Conservation (phyloP, 2,329 filamentous ascomycete species). For the Neonectria punicea region DNA sequence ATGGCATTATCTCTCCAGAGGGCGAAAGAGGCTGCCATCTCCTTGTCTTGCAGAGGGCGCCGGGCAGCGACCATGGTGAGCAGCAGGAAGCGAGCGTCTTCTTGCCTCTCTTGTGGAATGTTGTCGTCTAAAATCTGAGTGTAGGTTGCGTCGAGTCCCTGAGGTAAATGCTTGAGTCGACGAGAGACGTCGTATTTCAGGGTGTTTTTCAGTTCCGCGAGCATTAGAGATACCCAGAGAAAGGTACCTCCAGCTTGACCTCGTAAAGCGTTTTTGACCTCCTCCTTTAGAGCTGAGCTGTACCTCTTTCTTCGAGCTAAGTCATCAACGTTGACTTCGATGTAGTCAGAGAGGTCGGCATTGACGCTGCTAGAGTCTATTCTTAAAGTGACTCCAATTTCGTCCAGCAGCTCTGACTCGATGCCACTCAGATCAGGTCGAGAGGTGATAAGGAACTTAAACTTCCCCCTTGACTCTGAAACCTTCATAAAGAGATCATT, state of each 20-base stretch:
- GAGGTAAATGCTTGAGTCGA: not conserved
- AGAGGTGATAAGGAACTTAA: not conserved
- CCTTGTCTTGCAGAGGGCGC: not conserved
- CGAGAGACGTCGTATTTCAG: not conserved
- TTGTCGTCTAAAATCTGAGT: not conserved
- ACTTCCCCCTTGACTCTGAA: not conserved
- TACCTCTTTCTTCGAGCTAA: not conserved
- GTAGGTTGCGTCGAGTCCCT: not conserved
- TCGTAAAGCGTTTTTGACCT: not conserved
- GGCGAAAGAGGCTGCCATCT: not conserved
- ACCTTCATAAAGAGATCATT: not conserved
- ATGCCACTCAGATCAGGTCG: not conserved
- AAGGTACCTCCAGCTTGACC: not conserved
- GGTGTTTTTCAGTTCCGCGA: not conserved
- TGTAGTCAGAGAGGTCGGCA: not conserved
- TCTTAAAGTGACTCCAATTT: not conserved
- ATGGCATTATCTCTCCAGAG: not conserved
- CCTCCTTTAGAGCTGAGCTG: not conserved
- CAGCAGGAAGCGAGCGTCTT: not conserved
- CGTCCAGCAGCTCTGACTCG: not conserved
- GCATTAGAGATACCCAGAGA: conserved; percentile 1
- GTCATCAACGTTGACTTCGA: not conserved
- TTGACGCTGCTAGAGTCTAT: conserved; percentile 1
- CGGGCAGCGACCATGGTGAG: not conserved
- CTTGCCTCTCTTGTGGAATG: not conserved